phyloP scores from a whole-genome alignment of 148 eudicot species.

The Rhododendron mucronatum region DNA sequence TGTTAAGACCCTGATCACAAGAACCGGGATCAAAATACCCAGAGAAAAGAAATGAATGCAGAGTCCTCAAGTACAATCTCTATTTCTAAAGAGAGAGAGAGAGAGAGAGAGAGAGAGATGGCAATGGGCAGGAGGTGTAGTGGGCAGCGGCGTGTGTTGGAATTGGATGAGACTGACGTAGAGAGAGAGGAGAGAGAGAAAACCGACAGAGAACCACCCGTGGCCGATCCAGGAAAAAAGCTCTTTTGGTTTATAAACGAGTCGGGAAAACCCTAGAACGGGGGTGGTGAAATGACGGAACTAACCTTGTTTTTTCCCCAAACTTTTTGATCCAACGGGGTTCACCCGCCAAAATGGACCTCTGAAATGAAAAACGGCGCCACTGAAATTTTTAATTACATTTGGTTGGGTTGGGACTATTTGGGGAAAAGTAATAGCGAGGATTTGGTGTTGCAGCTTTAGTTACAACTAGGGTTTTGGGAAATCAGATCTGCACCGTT shows the following conservation, averaged over 20 bases:
- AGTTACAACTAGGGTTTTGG: neutral
- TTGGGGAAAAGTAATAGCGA: neutral
- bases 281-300: conserved; percentile 10
- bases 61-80: neutral
- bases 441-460: neutral
- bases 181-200: neutral
- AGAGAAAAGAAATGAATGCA: neutral
- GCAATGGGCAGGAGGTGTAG: neutral
- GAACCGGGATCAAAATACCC: neutral
- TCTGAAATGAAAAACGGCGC: conserved; percentile 18
- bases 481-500: neutral
- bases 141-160: conserved; percentile 4
- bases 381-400: neutral
- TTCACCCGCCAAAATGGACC: conserved; percentile 20
- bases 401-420: neutral
- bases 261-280: conserved; percentile 27
- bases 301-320: neutral
- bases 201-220: conserved; percentile 16
- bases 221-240: conserved; percentile 6
- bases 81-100: neutral
- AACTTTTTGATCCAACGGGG: neutral
- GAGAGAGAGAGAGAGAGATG: neutral
- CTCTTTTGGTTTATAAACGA: conserved; percentile 4
- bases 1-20: neutral
- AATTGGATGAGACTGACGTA: neutral